phyloP scores from a whole-genome alignment of 257 asterid genomes.

The Galeopsis tetrahit region DNA sequence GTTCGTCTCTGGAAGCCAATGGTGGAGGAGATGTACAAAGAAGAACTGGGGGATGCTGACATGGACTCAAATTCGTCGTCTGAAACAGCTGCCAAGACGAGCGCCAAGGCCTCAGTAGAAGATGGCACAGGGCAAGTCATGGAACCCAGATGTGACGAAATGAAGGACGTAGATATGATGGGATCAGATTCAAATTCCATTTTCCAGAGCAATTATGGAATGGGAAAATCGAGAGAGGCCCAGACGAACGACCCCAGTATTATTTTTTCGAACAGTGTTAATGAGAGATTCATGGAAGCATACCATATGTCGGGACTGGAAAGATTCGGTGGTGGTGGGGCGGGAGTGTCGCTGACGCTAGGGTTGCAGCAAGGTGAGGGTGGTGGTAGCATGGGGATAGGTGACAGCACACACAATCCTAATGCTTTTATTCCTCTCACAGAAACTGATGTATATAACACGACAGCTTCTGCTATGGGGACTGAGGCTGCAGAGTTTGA shows the following conservation, averaged over 20 bases:
- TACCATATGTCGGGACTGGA: constrained; percentile 63
- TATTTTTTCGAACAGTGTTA: constrained; percentile 33
- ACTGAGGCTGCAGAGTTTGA: constrained; percentile 54
- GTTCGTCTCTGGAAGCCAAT: constrained; percentile 98
- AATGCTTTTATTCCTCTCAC: constrained; percentile 54
- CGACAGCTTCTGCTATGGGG: constrained; percentile 50
- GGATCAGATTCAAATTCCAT: constrained; percentile 44
- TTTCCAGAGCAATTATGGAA: constrained; percentile 41
- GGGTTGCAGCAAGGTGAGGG: constrained; percentile 81
- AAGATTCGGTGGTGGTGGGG: constrained; percentile 46
- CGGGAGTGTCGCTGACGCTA: constrained; percentile 56
- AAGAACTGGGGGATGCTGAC: constrained; percentile 68
- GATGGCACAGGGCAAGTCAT: constrained; percentile 42
- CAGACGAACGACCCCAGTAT: constrained; percentile 25
- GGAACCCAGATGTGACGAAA: constrained; percentile 49
- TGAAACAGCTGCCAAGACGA: constrained; percentile 41
- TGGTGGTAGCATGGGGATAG: constrained; percentile 42
- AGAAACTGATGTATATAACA: constrained; percentile 45
- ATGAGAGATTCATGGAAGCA: constrained; percentile 44
- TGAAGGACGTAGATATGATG: constrained; percentile 47
- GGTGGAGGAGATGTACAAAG: constrained; percentile 98
- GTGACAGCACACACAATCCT: constrained; percentile 41
- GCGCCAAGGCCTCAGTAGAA: constrained; percentile 47
- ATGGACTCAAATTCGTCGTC: constrained; percentile 70
- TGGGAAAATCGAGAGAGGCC: constrained; percentile 35